These are phyloP conservation scores for Xerocomus potaroensis DNA, from an alignment of 768 basidiomycete genomes.

Conservation along the genomic window DNA sequence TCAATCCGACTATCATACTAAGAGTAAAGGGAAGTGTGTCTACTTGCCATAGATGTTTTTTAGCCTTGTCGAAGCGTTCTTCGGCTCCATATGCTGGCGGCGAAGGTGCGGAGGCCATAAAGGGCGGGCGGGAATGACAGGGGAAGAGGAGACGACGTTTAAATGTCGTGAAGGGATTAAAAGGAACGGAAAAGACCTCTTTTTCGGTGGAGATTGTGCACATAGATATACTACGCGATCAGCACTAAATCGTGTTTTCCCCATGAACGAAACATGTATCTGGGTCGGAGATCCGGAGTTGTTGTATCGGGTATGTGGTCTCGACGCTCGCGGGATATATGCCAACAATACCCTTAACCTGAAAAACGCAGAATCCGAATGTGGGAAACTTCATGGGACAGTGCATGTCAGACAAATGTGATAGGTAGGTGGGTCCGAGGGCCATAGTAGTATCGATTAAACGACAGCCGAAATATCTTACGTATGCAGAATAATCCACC, in stretches of 20 bases:
- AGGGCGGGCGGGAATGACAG: slow-evolving; percentile 15
- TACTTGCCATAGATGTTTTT: slow-evolving; percentile 35
- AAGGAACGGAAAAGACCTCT: slow-evolving; percentile 24
- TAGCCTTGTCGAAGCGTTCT: slow-evolving; percentile 34
- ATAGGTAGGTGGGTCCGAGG: slow-evolving; percentile 36
- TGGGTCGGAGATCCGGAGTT: slow-evolving; percentile 37
- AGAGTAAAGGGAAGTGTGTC: slow-evolving; percentile 6
- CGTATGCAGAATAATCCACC: slow-evolving; percentile 27
- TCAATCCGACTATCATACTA: not conserved
- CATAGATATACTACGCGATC: slow-evolving; percentile 40
- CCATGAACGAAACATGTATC: slow-evolving; percentile 33
- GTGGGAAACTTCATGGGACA: slow-evolving; percentile 31
- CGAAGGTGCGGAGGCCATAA: slow-evolving; percentile 26
- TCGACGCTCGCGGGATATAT: slow-evolving; percentile 36
- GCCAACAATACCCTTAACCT: slow-evolving; percentile 32
- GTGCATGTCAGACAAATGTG: slow-evolving; percentile 29
- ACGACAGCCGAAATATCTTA: slow-evolving; percentile 34
- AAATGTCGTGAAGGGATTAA: slow-evolving; percentile 27
- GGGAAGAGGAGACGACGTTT: slow-evolving; percentile 22
- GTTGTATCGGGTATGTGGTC: slow-evolving; percentile 32
- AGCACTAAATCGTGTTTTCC: slow-evolving; percentile 36
- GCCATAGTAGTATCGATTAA: slow-evolving; percentile 38
- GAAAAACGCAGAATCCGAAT: slow-evolving; percentile 28
- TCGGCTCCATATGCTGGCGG: slow-evolving; percentile 18
- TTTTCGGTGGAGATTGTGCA: slow-evolving; percentile 35